A percentile compares a stretch with the other conserved stretches of the same genome.
phyloP scores from a whole-genome alignment of 2,329 filamentous ascomycete genomes.

The Whalleya microplaca region DNA sequence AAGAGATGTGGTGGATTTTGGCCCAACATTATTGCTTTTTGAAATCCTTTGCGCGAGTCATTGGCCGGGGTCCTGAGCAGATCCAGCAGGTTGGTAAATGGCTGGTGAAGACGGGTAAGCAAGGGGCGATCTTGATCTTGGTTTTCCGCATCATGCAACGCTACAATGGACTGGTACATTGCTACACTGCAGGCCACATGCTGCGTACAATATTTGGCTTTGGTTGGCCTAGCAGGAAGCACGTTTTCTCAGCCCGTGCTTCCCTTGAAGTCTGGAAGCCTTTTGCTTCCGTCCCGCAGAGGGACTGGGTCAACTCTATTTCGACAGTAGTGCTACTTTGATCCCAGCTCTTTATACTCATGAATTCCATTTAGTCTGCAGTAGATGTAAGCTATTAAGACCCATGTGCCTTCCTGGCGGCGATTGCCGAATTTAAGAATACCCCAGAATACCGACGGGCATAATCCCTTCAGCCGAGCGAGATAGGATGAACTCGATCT shows the following conservation, averaged over 20 bases:
- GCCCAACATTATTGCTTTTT: conserved; percentile 7
- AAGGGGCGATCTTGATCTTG: conserved; percentile 27
- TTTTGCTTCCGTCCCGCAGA: not conserved
- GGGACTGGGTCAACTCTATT: not conserved
- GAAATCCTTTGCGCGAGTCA: conserved; percentile 10
- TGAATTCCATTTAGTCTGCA: not conserved
- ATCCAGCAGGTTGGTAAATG: conserved; percentile 34
- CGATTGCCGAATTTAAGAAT: too few relatives aligned
- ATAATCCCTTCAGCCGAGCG: conserved; percentile 26
- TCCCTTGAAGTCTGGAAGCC: not conserved
- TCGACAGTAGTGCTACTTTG: not conserved
- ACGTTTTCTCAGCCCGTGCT: not conserved
- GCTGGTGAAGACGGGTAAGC: conserved; percentile 27
- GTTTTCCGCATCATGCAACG: conserved; percentile 29
- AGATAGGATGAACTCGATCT: conserved; percentile 36
- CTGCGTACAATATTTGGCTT: not conserved
- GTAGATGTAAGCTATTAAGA: not conserved
- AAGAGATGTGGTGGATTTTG: not conserved
- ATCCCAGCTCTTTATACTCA: not conserved
- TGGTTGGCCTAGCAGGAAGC: not conserved
- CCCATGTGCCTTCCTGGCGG: not conserved
- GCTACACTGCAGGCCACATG: conserved; percentile 15
- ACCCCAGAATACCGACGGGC: conserved; percentile 6
- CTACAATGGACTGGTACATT: conserved; percentile 21
- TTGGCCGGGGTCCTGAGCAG: conserved; percentile 16